These are phyloP conservation scores for Lolium multiflorum DNA, from an alignment of 176 grass and related monocot species.

Conservation along the genomic window DNA sequence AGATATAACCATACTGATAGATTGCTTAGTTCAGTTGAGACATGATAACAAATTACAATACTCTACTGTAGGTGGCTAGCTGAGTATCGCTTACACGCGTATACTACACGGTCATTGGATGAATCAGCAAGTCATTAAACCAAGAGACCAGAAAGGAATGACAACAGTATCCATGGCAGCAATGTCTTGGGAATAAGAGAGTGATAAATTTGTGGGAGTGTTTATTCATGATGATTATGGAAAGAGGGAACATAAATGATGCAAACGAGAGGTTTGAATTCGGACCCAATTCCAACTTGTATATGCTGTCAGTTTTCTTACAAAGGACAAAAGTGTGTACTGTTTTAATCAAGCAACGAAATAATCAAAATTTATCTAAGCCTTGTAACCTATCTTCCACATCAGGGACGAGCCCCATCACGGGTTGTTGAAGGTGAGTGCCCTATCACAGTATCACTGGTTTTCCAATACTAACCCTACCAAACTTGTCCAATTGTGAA, in stretches of 20 bases:
- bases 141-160: background rate
- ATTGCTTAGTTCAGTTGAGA: slow-evolving; percentile 20
- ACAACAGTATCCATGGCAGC: background rate
- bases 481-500: background rate
- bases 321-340: background rate
- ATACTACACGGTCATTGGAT: background rate
- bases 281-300: background rate
- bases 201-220: background rate
- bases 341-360: background rate
- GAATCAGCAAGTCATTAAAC: background rate
- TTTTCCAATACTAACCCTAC: background rate
- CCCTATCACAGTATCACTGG: background rate
- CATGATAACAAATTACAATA: background rate
- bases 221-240: background rate
- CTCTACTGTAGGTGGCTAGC: background rate
- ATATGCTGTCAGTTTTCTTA: background rate
- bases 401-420: background rate
- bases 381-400: background rate
- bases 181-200: background rate
- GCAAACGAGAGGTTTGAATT: background rate
- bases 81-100: background rate
- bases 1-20: background rate
- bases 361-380: background rate
- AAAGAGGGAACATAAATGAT: background rate
- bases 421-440: background rate